Evolutionary conservation across 208 protist genomes (phyloP), one percentile per base, ranked within the genome.

Genomic region (Leishmania martiniquensis): DNA sequence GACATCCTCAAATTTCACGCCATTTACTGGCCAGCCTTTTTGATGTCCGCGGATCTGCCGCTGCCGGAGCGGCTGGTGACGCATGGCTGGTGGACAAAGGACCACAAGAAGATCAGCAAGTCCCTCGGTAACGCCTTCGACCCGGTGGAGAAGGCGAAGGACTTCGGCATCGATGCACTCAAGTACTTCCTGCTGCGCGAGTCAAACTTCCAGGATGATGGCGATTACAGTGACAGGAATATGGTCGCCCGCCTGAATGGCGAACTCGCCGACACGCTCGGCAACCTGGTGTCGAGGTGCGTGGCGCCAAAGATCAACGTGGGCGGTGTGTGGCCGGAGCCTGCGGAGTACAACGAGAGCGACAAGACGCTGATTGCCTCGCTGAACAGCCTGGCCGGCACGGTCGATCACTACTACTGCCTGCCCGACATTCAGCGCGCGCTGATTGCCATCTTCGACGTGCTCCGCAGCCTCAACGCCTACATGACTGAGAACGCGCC

Each of bases 1-100:
- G 99, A 99, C 84, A 99, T 99, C 78, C 80, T 99, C 29, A 97
- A 99, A 80, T 99, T 99, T 85, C 99, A 99, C 85, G 90, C 95
- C 55, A 95, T 99, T 72, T 99, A 99, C 85, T 99, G 99, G 99
- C 99, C 99, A 1, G 97, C 98, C 9, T 99, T 99, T 71, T 85
- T 99, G 47, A 89, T 99, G 75, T 98, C 95, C 20, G 95, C 96
- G 1, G 98, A 92, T 22, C 81, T 99, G 47, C 89, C 87, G n/a
- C 85, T 98, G 34, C 99, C 99, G 9, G 90, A 96, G 80, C 75
- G 84, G 51, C 76, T 99, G 20, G 82, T 99, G 47, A 91, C 96
- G 22, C 98, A 99, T 84, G 95, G 96, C 25, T 99, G 97, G 95
- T 99, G 98, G 97, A 98, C 97, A n/a, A 98, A 98, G 75, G 89